phyloP scores from a whole-genome alignment of 768 basidiomycete genomes.

The Gloeostereum incarnatum region DNA sequence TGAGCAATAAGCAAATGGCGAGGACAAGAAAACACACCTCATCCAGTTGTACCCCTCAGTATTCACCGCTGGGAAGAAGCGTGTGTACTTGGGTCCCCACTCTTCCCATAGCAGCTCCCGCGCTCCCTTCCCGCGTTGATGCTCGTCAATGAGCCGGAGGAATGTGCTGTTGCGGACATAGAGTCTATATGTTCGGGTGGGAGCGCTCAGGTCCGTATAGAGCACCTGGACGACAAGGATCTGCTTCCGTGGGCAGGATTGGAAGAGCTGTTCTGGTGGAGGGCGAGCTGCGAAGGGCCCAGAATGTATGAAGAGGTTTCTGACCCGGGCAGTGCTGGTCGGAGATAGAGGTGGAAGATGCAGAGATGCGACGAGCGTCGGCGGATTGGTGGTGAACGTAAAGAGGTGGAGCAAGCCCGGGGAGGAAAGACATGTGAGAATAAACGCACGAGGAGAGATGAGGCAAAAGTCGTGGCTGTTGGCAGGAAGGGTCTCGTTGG shows the following conservation, averaged over 20 bases:
- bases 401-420: slow-evolving; percentile 34
- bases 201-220: slow-evolving; percentile 10
- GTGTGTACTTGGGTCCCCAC: slow-evolving; percentile 27
- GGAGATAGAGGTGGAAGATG: slow-evolving; percentile 8
- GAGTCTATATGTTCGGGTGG: slow-evolving; percentile 15
- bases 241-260: slow-evolving; percentile 15
- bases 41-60: slow-evolving; percentile 33
- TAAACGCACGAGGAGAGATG: slow-evolving; percentile 30
- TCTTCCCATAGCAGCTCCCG: slow-evolving; percentile 19
- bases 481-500: slow-evolving; percentile 12
- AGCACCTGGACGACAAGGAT: slow-evolving; percentile 15
- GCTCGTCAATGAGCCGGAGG: slow-evolving; percentile 8
- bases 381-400: slow-evolving; percentile 18
- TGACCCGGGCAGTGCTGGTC: slow-evolving; percentile 11
- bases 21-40: slow-evolving; percentile 14
- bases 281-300: slow-evolving; percentile 20
- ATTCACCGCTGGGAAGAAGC: slow-evolving; percentile 18
- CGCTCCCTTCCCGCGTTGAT: neutral
- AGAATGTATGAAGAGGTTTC: slow-evolving; percentile 20
- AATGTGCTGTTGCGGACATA: slow-evolving; percentile 20
- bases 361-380: slow-evolving; percentile 7
- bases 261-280: slow-evolving; percentile 14
- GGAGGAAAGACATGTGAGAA: slow-evolving; percentile 24
- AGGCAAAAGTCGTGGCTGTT: slow-evolving; percentile 36
- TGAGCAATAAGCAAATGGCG: neutral